Evolutionary conservation across 1,284 basidiomycete genomes (phyloP).

Genomic region (Austroboletus rostrupii): DNA sequence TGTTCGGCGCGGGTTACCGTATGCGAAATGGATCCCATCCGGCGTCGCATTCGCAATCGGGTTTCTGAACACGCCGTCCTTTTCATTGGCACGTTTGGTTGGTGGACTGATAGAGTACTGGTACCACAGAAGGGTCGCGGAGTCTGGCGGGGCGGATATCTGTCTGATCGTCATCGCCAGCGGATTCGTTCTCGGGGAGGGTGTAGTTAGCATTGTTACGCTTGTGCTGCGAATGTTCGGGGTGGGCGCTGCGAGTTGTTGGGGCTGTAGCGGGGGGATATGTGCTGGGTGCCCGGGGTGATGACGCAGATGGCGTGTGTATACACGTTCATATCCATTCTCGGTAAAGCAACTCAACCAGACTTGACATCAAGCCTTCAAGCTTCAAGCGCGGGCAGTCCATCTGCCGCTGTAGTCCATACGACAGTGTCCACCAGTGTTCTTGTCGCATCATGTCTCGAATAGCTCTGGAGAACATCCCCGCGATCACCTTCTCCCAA

Average conservation of each 20-base stretch:
- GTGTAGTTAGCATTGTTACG: conserved; percentile 81
- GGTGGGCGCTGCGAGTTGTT: conserved; percentile 75
- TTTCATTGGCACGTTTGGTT: conserved; percentile 86
- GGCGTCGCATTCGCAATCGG: conserved; percentile 88
- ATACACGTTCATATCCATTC: conserved; percentile 4
- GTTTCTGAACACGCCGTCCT: conserved; percentile 93
- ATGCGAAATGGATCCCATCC: conserved; percentile 78
- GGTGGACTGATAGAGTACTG: conserved; percentile 82
- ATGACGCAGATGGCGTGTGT: conserved; percentile 3
- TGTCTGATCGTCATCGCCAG: conserved; percentile 86
- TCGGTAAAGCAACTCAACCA: conserved; percentile 6
- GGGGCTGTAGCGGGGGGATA: conserved; percentile 75
- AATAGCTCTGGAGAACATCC: conserved; percentile 64
- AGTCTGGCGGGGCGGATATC: conserved; percentile 55
- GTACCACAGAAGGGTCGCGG: conserved; percentile 51
- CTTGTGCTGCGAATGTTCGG: conserved; percentile 75
- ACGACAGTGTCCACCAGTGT: not conserved
- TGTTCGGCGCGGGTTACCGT: conserved; percentile 41
- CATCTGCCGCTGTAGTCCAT: not conserved
- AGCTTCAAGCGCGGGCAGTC: not conserved
- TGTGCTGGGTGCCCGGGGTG: conserved; percentile 60
- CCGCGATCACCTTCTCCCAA: conserved; percentile 78
- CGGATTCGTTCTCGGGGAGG: conserved; percentile 94
- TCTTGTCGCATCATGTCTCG: conserved; percentile 50
- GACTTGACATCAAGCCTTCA: not conserved